phyloP scores from a whole-genome alignment of 2,329 filamentous ascomycete genomes.

The Trichoderma arundinaceum region DNA sequence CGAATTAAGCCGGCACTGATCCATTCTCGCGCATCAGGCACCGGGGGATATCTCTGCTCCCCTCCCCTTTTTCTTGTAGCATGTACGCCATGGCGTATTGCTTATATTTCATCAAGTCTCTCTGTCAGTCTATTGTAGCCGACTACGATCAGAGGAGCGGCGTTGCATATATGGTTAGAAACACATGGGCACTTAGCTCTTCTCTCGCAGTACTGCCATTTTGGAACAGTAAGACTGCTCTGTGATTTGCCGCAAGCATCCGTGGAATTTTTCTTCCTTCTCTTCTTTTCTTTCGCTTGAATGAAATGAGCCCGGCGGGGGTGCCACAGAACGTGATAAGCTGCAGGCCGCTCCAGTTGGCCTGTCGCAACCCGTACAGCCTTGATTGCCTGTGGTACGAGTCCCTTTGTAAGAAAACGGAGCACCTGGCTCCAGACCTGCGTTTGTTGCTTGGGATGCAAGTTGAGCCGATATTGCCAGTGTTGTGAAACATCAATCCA shows the following conservation, averaged over 20 bases:
- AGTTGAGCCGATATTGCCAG: constrained; percentile 4
- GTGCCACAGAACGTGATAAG: neutral
- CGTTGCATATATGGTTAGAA: neutral
- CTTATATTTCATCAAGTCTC: too few relatives aligned
- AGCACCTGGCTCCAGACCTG: neutral
- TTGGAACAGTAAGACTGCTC: neutral
- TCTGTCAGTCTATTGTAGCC: too few relatives aligned
- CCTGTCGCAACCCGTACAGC: neutral
- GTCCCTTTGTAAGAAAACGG: neutral
- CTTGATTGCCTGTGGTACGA: neutral
- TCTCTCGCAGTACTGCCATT: neutral
- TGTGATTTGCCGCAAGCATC: neutral
- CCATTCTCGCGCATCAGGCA: neutral
- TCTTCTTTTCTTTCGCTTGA: neutral
- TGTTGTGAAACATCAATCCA: neutral
- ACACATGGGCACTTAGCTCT: neutral
- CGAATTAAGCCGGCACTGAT: neutral
- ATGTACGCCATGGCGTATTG: neutral
- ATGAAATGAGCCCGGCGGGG: neutral
- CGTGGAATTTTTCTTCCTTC: too few relatives aligned
- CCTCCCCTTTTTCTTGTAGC: neutral
- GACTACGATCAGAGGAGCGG: neutral
- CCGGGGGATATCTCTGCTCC: neutral
- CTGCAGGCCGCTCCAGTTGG: neutral
- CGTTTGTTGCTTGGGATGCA: neutral